Evolutionary conservation across 805 yeast genomes (phyloP), one percentile per base, ranked within the genome.

Genomic region (Brettanomyces custersianus): DNA sequence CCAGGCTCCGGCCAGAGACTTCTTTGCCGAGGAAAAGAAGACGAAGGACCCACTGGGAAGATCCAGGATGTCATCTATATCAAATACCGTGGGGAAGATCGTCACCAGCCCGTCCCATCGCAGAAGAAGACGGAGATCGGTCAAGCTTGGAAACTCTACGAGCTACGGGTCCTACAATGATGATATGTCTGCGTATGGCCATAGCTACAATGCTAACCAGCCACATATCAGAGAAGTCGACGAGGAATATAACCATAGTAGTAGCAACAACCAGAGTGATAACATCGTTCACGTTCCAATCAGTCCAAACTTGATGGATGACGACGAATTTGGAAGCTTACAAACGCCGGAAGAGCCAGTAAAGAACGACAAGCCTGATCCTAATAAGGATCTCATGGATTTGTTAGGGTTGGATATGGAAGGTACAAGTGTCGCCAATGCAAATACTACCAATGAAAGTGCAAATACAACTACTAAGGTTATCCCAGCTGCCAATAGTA

Each of bases 311-410:
- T n/a, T n/a, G n/a, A n/a, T n/a, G n/a, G n/a, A n/a, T n/a, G n/a
- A n/a, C n/a, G n/a, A n/a, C n/a, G 53, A 48, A 7, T 51, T 51
- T 40, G 55, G 54, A 3, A 52, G 45, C 18, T 49, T 47, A 23
- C 47, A 46, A 25, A 34, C 45, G 4, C 38, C 42, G 11, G 13
- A 36, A 12, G 29, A 12, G 13, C 30, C 15, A 30, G 33, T 29
- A 11, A 15, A 12, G 17, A 34, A 34, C 16, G 19, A 31, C 8
- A n/a, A 26, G 29, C 10, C n/a, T n/a, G n/a, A 12, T 21, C 28
- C 29, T 6, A 11, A 16, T 22, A 28, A 21, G 10, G 28, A 32
- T 17, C 20, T 32, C 8, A 27, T 32, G 9, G 17, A 22, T 17
- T 31, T 24, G 10, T 20, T 31, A 13, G 33, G 33, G 12, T n/a